Conservation (phyloP, 192 early-diverging fungal genomes). For the Coemansia sp. region DNA sequence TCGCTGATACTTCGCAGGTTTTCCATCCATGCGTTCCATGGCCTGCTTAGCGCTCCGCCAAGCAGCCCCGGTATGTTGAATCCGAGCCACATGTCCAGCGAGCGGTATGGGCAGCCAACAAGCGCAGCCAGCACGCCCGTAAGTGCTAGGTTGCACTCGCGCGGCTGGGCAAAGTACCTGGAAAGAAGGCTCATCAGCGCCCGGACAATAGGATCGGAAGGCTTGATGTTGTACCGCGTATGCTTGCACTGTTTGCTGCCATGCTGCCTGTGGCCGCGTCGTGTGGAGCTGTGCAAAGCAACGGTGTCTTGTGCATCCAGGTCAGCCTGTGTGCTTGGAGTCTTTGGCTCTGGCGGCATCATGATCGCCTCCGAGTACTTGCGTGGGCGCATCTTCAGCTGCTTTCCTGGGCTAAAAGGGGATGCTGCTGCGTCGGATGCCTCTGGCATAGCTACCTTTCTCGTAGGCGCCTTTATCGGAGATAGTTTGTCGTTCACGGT, state of each 20-base stretch:
- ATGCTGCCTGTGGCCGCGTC: not conserved
- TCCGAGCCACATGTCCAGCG: constrained; percentile 70
- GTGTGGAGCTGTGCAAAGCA: not conserved
- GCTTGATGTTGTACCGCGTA: constrained; percentile 50
- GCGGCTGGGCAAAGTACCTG: constrained; percentile 85
- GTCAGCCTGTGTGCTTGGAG: not conserved
- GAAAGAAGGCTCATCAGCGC: constrained; percentile 68
- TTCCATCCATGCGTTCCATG: constrained; percentile 52
- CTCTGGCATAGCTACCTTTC: not conserved
- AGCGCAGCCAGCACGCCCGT: constrained; percentile 89
- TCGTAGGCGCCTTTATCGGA: not conserved
- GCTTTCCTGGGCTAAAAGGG: constrained; percentile 20
- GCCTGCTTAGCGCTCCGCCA: constrained; percentile 46
- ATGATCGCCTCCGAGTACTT: constrained; percentile 55
- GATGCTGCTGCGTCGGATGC: constrained; percentile 5
- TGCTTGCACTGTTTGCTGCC: constrained; percentile 8
- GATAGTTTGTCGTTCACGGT: not conserved
- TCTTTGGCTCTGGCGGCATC: not conserved
- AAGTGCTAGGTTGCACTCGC: constrained; percentile 86
- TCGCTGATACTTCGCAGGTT: constrained; percentile 52
- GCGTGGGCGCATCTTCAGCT: constrained; percentile 46
- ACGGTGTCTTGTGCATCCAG: not conserved
- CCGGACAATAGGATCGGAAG: constrained; percentile 68
- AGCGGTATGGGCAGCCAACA: constrained; percentile 72
- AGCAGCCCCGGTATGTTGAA: constrained; percentile 55